These are phyloP conservation scores for Fusarium scirpi DNA, from an alignment of 2,329 filamentous ascomycete species.

Conservation along the genomic window DNA sequence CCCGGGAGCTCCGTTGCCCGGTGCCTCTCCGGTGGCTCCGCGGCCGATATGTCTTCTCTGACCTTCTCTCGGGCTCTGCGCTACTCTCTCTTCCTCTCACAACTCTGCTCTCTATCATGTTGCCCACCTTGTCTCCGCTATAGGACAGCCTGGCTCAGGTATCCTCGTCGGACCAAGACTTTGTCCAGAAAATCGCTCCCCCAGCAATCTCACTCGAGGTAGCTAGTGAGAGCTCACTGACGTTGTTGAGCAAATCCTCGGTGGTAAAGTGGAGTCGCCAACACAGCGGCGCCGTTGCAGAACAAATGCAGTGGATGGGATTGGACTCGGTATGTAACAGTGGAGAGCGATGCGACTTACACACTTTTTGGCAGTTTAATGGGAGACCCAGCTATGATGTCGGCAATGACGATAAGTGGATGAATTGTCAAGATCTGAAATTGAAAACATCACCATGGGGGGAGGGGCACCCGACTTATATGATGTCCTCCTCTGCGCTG, in stretches of 20 bases:
- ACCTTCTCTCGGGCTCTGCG: conserved; percentile 37
- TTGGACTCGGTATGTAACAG: conserved; percentile 39
- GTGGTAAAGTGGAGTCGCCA: conserved; percentile 46
- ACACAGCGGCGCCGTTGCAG: conserved; percentile 30
- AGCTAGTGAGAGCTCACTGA: conserved; percentile 43
- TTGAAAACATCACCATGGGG: conserved; percentile 23
- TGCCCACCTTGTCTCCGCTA: conserved; percentile 38
- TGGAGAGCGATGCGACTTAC: conserved; percentile 44
- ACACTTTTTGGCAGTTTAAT: conserved; percentile 33
- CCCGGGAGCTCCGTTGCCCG: conserved; percentile 34
- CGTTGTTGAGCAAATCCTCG: conserved; percentile 42
- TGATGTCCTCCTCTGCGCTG: conserved; percentile 46
- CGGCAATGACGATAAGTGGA: conserved; percentile 36
- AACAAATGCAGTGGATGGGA: conserved; percentile 36
- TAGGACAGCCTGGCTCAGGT: conserved; percentile 26
- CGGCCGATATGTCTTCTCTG: conserved; percentile 42
- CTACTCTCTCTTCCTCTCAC: conserved; percentile 41
- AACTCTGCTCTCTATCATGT: conserved; percentile 27
- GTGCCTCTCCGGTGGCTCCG: conserved; percentile 42
- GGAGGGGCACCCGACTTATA: conserved; percentile 42
- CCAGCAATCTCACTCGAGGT: conserved; percentile 44
- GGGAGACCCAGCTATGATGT: conserved; percentile 42
- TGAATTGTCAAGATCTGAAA: conserved; percentile 23
- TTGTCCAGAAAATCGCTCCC: conserved; percentile 32
- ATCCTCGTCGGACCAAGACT: conserved; percentile 39